Conservation (phyloP, 1,139 yeast species). For the Zygoascus meyerae region DNA sequence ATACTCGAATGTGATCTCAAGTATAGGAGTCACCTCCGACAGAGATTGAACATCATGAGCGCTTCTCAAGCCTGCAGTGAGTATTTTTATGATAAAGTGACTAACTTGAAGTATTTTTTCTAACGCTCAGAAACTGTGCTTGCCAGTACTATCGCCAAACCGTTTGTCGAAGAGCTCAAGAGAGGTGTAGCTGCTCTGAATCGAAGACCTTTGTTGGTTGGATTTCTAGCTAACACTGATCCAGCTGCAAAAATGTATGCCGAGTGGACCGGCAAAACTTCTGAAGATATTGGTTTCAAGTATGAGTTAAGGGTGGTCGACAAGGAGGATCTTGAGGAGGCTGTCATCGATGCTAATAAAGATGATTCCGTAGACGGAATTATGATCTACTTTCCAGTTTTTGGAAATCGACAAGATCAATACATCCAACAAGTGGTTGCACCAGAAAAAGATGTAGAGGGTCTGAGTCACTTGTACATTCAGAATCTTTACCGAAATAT, state of each 20-base stretch:
- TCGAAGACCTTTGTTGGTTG: slow-evolving; percentile 69
- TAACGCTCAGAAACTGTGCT: slow-evolving; percentile 57
- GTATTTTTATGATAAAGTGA: neutral
- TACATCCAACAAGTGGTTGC: slow-evolving; percentile 86
- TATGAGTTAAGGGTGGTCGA: slow-evolving; percentile 70
- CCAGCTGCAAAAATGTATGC: slow-evolving; percentile 97
- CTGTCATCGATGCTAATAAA: slow-evolving; percentile 71
- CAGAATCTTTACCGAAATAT: slow-evolving; percentile 92
- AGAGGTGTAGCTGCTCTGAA: slow-evolving; percentile 49
- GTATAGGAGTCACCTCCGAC: neutral
- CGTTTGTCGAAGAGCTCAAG: slow-evolving; percentile 66
- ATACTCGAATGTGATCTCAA: too few species aligned
- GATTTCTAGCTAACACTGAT: slow-evolving; percentile 84
- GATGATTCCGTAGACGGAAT: slow-evolving; percentile 81
- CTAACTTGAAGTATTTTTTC: neutral
- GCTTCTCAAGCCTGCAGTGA: slow-evolving; percentile 15
- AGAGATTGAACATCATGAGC: slow-evolving; percentile 6
- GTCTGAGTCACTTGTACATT: slow-evolving; percentile 82
- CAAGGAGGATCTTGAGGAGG: slow-evolving; percentile 80
- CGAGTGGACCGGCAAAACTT: slow-evolving; percentile 90
- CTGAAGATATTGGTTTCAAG: slow-evolving; percentile 75
- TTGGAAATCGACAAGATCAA: slow-evolving; percentile 91
- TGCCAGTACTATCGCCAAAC: slow-evolving; percentile 83
- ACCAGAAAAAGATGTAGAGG: slow-evolving; percentile 91
- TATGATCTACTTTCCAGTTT: slow-evolving; percentile 97